Conservation (phyloP, 768 basidiomycete genomes). For the Lactarius sanguifluus region DNA sequence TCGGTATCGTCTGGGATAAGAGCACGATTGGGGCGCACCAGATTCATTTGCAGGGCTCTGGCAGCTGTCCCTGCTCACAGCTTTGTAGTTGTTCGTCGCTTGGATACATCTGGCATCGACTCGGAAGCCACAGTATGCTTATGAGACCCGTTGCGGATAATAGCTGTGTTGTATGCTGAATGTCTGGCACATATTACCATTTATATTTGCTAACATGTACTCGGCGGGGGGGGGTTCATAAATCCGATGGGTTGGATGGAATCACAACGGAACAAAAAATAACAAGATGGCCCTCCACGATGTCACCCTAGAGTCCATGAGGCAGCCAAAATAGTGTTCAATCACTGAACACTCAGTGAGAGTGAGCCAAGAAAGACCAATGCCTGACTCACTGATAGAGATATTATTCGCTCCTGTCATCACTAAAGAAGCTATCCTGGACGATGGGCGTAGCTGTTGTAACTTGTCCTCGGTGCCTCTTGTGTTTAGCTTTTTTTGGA, state of each 20-base stretch:
- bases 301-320: neutral
- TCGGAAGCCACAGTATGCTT: conserved; percentile 30
- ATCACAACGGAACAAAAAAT: neutral
- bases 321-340: neutral
- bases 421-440: conserved; percentile 16
- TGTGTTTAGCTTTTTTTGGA: conserved; percentile 6
- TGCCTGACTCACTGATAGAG: neutral
- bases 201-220: neutral
- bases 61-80: conserved; percentile 3
- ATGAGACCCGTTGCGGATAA: conserved; percentile 25
- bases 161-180: conserved; percentile 32
- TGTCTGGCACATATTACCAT: neutral
- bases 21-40: conserved; percentile 40
- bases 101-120: conserved; percentile 26
- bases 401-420: conserved; percentile 9
- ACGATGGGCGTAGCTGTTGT: neutral
- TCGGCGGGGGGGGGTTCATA: neutral
- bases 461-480: neutral
- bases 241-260: neutral
- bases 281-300: neutral
- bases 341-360: neutral
- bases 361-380: neutral
- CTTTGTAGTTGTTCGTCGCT: conserved; percentile 30
- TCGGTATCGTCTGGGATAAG: conserved; percentile 45
- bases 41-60: conserved; percentile 38